phyloP scores from a whole-genome alignment of 305 asterid genomes.

The Striga hermonthica region DNA sequence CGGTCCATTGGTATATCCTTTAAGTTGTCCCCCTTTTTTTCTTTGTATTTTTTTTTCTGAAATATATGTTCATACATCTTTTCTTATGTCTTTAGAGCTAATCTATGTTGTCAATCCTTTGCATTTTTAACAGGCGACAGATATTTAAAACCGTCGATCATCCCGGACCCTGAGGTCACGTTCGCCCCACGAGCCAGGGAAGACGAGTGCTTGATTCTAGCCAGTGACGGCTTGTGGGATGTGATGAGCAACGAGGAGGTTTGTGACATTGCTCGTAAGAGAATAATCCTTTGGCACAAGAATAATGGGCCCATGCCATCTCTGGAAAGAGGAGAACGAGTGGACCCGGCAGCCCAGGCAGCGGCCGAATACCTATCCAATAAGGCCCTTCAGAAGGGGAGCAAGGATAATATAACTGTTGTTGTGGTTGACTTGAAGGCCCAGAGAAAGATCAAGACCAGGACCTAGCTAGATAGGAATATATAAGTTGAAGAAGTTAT shows the following conservation, averaged over 20 bases:
- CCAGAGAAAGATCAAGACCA: constrained; percentile 65
- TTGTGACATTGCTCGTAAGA: constrained; percentile 74
- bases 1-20: constrained; percentile 80
- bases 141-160: constrained; percentile 88
- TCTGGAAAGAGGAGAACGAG: constrained; percentile 63
- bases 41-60: neutral
- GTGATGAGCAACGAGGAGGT: constrained; percentile 90
- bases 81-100: no score
- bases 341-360: constrained; percentile 91
- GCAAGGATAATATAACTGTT: constrained; percentile 81
- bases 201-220: constrained; percentile 78
- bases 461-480: constrained; percentile 18
- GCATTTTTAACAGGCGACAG: constrained; percentile 65
- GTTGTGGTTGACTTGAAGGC: constrained; percentile 81
- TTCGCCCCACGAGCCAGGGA: constrained; percentile 73
- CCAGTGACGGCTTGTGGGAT: constrained; percentile 98
- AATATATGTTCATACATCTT: neutral
- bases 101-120: neutral
- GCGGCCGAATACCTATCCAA: constrained; percentile 83
- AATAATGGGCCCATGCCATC: constrained; percentile 48
- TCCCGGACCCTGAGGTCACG: constrained; percentile 87
- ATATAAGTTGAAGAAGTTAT: no score
- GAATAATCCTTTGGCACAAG: constrained; percentile 79
- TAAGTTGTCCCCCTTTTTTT: neutral
- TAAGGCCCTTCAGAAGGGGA: constrained; percentile 83